These are phyloP conservation scores for Pleurostoma richardsiae DNA, from an alignment of 2,329 filamentous ascomycete species.

Conservation along the genomic window DNA sequence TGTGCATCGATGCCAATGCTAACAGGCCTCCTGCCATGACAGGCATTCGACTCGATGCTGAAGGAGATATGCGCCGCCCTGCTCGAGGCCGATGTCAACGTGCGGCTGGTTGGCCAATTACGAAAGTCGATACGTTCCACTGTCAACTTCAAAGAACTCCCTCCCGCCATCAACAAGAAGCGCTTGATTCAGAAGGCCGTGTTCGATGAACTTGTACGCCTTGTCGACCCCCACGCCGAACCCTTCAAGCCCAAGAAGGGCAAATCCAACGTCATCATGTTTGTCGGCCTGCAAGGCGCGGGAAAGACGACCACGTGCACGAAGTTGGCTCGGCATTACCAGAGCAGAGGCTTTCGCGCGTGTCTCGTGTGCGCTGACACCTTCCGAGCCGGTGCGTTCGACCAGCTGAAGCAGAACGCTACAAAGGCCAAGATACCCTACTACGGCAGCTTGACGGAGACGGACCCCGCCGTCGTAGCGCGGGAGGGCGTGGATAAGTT, in stretches of 20 bases:
- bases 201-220: conserved; percentile 91
- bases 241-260: conserved; percentile 97
- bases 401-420: conserved; percentile 97
- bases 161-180: conserved; percentile 94
- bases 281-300: conserved; percentile 94
- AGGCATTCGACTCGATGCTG: conserved; percentile 97
- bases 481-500: conserved; percentile 97
- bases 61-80: conserved; percentile 97
- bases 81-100: conserved; percentile 94
- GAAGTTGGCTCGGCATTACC: conserved; percentile 92
- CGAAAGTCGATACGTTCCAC: conserved; percentile 86
- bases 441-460: conserved; percentile 94
- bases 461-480: conserved; percentile 88
- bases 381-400: conserved; percentile 96
- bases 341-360: conserved; percentile 85
- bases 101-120: conserved; percentile 83
- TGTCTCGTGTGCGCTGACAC: conserved; percentile 97
- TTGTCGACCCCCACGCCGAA: conserved; percentile 92
- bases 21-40: not conserved
- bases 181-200: conserved; percentile 96
- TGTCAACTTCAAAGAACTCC: conserved; percentile 93
- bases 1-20: too few species aligned
- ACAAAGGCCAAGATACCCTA: conserved; percentile 99
- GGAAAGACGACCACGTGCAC: conserved; percentile 99
- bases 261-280: conserved; percentile 97